Conservation (phyloP, 169 alveolate species). For the Amoebophrya sp. region DNA sequence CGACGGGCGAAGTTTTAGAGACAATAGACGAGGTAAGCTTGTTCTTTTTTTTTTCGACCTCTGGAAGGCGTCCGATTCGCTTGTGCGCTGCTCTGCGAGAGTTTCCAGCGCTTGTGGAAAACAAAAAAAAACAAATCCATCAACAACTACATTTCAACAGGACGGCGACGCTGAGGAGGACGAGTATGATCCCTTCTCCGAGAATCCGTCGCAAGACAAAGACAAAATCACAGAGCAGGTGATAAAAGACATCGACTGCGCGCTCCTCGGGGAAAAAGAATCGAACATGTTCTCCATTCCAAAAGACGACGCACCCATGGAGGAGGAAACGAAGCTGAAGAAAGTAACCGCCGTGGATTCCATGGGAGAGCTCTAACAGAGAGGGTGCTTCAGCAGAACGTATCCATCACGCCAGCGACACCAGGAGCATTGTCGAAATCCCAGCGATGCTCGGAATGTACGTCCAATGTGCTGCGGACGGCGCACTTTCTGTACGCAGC, state of each 20-base stretch:
- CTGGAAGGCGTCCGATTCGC: no score
- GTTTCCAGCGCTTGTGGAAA: no score
- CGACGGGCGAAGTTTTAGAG: neutral
- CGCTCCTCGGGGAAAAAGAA: neutral
- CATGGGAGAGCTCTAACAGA: neutral
- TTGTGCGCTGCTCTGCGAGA: no score
- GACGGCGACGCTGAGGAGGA: neutral
- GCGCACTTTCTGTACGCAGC: no score
- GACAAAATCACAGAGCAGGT: neutral
- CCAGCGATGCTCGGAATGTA: no score
- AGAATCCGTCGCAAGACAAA: neutral
- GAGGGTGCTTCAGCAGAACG: no score
- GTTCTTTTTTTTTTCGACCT: neutral
- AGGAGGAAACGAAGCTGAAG: neutral
- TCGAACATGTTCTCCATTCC: neutral
- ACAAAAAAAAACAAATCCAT: no score
- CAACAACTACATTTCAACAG: neutral
- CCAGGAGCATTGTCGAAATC: no score
- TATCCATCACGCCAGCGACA: no score
- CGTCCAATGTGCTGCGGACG: no score
- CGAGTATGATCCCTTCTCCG: neutral
- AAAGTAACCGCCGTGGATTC: neutral
- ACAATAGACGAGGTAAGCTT: neutral
- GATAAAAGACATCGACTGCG: neutral
- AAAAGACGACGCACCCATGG: neutral